Conservation (phyloP, 768 basidiomycete species). For the Boletus reticulatus region DNA sequence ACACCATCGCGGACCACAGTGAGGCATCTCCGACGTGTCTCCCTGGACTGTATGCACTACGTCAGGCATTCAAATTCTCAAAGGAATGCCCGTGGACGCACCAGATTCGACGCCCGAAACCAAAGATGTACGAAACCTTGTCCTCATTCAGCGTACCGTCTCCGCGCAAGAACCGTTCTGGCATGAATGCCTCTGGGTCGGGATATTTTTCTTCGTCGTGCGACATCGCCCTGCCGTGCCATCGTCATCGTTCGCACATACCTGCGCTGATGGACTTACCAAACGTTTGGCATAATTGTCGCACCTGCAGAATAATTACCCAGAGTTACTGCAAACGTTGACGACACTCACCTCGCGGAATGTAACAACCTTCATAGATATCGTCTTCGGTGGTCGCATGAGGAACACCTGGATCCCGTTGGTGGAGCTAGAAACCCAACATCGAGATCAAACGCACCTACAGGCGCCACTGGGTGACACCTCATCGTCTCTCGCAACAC, state of each 20-base stretch:
- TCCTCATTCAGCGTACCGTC: constrained; percentile 28
- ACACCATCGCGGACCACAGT: constrained; percentile 35
- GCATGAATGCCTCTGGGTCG: constrained; percentile 34
- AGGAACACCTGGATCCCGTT: constrained; percentile 24
- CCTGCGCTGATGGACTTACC: constrained; percentile 4
- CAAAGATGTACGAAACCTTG: constrained; percentile 11
- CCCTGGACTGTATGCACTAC: constrained; percentile 24
- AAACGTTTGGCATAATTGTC: constrained; percentile 18
- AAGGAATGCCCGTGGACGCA: constrained; percentile 3
- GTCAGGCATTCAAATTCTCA: background rate
- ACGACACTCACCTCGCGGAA: constrained; percentile 46
- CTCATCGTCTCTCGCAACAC: constrained; percentile 33
- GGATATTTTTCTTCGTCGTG: constrained; percentile 34
- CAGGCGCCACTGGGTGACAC: constrained; percentile 35
- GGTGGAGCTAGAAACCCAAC: background rate
- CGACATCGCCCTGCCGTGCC: constrained; percentile 28
- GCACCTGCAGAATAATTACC: constrained; percentile 4
- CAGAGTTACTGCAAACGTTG: too few relatives aligned
- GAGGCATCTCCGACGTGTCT: constrained; percentile 41
- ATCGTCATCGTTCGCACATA: background rate
- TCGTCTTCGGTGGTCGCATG: constrained; percentile 39
- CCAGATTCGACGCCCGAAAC: constrained; percentile 31
- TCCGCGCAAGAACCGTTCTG: constrained; percentile 34
- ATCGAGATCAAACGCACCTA: constrained; percentile 19
- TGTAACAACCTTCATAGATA: constrained; percentile 47